Base-by-base conservation (phyloP, 257 asterid genomes). In the Solanum phureja region DNA sequence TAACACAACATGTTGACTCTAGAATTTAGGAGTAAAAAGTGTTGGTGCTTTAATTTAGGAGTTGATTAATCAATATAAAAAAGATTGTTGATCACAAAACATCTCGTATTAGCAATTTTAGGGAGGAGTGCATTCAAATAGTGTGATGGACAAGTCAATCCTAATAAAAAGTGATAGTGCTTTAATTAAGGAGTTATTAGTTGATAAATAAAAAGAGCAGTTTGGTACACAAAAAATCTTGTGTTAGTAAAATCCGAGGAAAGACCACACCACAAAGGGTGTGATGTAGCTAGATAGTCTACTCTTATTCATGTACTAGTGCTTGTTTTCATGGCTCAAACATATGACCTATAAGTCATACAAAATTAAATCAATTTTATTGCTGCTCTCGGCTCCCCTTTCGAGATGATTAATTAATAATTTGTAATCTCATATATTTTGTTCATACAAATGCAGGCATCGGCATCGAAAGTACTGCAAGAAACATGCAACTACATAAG, bases 401-500 rank as follows among this genome's bases (percentile, higher is more conserved):
- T 68, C 0, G 11, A 68, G 23, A n/a, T 2, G 5, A 27, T 68
- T 29, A 27, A 24, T 66, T 12, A 29, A 29, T 29, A 13, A 13
- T 31, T 71, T 31, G 8, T 72, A 3, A 34, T 34, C 81, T 73
- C 46, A 72, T 74, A 37, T 74, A 37, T 37, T 37, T 9, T 6
- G 56, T 23, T 21, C 19, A 37, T 16, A 74, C 46, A 11, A 31
- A 2, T 74, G 52, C 90, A 97, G 99, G 94, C 95, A n/a, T 93
- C 98, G 5, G 99, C 99, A 27, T 92, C 94, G 7, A 97, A 97
- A 90, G 98, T 97, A 66, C 96, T 96, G 7, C 98, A 95, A 68
- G 99, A 96, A 88, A 95, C 99, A 23, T 96, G 99, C 95, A 95
- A 96, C 92, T 96, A 96, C 93, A 96, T 96, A 29, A 89, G 95